Evolutionary conservation across 768 basidiomycete species (phyloP).

Genomic region (Tricholoma sp.): DNA sequence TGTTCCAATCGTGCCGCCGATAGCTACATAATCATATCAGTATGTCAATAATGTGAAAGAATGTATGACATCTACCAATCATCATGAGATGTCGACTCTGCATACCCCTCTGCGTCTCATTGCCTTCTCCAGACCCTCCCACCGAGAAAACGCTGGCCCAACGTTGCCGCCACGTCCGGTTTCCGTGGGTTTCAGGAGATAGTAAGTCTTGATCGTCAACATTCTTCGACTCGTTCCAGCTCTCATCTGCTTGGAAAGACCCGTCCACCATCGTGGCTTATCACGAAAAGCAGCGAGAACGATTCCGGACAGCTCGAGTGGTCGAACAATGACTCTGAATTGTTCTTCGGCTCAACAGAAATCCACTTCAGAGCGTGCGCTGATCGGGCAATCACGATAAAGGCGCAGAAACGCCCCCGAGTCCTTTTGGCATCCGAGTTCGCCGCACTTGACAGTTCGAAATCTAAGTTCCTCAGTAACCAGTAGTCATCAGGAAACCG

Average conservation of each 20-base stretch:
- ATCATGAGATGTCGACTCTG: conserved; percentile 27
- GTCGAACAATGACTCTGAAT: too few relatives aligned
- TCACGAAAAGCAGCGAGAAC: neutral
- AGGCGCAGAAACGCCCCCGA: too few relatives aligned
- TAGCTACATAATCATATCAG: conserved; percentile 26
- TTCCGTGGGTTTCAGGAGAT: neutral
- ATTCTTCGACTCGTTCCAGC: neutral
- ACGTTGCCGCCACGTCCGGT: neutral
- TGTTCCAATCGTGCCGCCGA: conserved; percentile 55
- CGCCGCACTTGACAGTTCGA: too few relatives aligned
- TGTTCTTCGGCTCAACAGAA: too few relatives aligned
- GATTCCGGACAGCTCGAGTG: too few relatives aligned
- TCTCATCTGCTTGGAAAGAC: neutral
- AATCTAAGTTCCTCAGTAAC: too few relatives aligned
- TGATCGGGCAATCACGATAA: too few relatives aligned
- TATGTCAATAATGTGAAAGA: too few relatives aligned
- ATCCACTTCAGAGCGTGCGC: too few relatives aligned
- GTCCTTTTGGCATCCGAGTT: too few relatives aligned
- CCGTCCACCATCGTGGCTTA: neutral
- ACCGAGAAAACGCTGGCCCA: conserved; percentile 3
- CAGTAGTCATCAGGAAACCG: too few relatives aligned
- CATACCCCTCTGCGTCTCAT: conserved; percentile 24
- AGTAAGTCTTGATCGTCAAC: neutral
- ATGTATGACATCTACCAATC: conserved; percentile 19
- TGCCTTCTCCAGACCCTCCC: conserved; percentile 10